These are phyloP conservation scores for Kalanchoe fedtschenkoi DNA, from an alignment of 164 flowering plant genomes.

Conservation along the genomic window DNA sequence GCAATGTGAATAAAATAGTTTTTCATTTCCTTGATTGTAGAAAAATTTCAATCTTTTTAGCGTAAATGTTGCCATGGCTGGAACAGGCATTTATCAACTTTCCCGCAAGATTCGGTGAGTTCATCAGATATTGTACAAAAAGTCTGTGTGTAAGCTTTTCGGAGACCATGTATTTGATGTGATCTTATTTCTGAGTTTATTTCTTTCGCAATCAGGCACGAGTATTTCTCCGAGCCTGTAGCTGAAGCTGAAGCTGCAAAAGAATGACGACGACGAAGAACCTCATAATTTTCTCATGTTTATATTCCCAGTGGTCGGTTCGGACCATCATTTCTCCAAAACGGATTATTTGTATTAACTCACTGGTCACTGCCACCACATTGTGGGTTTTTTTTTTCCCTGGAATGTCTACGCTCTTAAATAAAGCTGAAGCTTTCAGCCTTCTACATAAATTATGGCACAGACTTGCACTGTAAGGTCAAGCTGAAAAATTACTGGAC, in stretches of 20 bases:
- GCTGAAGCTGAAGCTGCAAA: constrained; percentile 23
- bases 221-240: constrained; percentile 29
- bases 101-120: constrained; percentile 48
- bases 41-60: constrained; percentile 71
- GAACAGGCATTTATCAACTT: constrained; percentile 61
- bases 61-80: constrained; percentile 71
- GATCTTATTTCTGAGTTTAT: background rate
- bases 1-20: background rate
- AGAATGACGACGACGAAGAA: constrained; percentile 26
- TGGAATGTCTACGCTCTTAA: background rate
- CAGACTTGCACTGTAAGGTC: too few species aligned
- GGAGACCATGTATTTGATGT: too few species aligned
- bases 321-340: background rate
- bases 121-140: background rate
- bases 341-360: background rate
- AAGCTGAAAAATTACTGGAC: too few species aligned
- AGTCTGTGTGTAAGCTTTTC: too few species aligned
- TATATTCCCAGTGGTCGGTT: background rate
- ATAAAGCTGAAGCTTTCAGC: background rate
- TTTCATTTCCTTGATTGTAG: constrained; percentile 25
- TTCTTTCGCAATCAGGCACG: constrained; percentile 27
- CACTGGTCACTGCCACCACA: background rate
- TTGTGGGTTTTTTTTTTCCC: background rate
- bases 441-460: background rate
- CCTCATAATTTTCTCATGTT: background rate